Evolutionary conservation across 768 basidiomycete genomes (phyloP).

Genomic region (Suillus plorans): DNA sequence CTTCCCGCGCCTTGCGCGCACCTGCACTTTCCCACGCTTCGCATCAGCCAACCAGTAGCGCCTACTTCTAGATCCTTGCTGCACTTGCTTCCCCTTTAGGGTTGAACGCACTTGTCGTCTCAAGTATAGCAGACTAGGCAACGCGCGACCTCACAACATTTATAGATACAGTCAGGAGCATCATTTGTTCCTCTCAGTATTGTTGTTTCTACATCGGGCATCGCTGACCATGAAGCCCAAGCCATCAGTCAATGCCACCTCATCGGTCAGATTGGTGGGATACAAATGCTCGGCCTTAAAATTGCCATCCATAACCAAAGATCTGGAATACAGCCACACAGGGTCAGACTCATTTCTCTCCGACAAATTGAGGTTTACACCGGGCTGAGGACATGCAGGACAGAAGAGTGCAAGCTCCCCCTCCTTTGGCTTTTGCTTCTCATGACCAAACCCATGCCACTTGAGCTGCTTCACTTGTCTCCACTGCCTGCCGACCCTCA

Average conservation of each 20-base stretch:
- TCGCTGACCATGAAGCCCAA: constrained; percentile 22
- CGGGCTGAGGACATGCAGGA: constrained; percentile 26
- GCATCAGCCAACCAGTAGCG: no score
- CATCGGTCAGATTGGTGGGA: constrained; percentile 19
- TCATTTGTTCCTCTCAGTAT: no score
- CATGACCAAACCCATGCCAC: background rate
- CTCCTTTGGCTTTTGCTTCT: background rate
- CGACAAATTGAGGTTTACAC: background rate
- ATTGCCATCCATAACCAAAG: constrained; percentile 12
- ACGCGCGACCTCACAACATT: no score
- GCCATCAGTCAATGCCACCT: constrained; percentile 14
- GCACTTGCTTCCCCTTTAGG: no score
- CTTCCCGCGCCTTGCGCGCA: no score
- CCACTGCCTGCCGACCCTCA: background rate
- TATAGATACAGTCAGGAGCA: no score
- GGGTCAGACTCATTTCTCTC: background rate
- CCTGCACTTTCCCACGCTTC: no score
- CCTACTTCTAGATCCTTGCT: no score
- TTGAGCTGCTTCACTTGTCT: background rate
- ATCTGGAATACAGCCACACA: background rate
- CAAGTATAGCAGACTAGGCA: no score
- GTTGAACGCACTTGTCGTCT: no score
- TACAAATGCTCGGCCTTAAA: constrained; percentile 12
- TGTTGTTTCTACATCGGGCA: no score
- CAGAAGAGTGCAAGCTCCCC: constrained; percentile 21